These are phyloP conservation scores for Penicillium manginii DNA, from an alignment of 495 filamentous ascomycete species.

Conservation along the genomic window DNA sequence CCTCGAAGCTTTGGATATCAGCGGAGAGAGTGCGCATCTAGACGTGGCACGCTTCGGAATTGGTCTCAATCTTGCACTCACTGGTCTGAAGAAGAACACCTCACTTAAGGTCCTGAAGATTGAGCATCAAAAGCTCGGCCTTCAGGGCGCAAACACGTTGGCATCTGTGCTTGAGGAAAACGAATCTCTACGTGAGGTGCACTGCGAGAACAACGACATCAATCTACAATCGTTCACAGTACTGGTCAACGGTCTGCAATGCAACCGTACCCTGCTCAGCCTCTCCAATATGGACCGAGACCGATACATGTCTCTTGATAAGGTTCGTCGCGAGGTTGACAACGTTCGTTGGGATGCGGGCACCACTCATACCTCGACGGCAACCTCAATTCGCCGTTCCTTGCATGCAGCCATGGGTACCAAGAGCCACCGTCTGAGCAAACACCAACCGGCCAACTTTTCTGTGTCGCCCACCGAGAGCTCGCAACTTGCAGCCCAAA, in stretches of 20 bases:
- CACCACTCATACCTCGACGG: conserved; percentile 33
- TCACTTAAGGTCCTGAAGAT: conserved; percentile 76
- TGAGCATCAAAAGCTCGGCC: conserved; percentile 65
- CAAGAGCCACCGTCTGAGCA: conserved; percentile 39
- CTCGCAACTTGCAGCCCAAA: conserved; percentile 45
- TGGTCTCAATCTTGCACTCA: conserved; percentile 77
- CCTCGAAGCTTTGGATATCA: conserved; percentile 79
- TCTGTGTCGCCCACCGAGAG: conserved; percentile 26
- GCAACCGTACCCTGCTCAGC: conserved; percentile 66
- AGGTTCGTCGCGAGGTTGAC: conserved; percentile 61
- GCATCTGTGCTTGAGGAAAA: conserved; percentile 78
- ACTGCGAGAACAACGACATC: conserved; percentile 81
- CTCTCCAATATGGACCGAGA: conserved; percentile 70
- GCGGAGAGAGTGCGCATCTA: conserved; percentile 85
- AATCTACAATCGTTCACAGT: conserved; percentile 78
- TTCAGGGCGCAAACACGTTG: conserved; percentile 75
- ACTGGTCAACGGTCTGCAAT: conserved; percentile 70
- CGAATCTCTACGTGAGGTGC: conserved; percentile 63
- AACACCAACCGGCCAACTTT: conserved; percentile 31
- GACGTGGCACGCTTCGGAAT: conserved; percentile 84
- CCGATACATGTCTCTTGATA: conserved; percentile 62
- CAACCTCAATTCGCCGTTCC: conserved; percentile 52
- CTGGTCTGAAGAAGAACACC: conserved; percentile 74
- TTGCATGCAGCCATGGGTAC: conserved; percentile 45
- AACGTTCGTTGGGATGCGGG: conserved; percentile 50